Evolutionary conservation across 352 stramenopile genomes (phyloP).

Genomic region (Salisapilia sapeloensis): DNA sequence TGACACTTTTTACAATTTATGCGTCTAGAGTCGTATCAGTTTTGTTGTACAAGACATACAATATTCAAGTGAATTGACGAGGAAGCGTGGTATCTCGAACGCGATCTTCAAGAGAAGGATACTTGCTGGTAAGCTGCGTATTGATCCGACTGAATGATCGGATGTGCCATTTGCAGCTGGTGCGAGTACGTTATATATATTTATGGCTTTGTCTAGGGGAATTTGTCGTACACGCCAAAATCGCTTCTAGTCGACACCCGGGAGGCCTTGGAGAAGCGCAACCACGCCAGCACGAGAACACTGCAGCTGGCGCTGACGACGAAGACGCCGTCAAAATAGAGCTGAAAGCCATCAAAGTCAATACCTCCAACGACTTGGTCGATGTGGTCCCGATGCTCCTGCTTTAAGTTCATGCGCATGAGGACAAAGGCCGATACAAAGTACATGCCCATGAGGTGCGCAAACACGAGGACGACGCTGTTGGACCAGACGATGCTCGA

Average conservation of each 20-base stretch:
- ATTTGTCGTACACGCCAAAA: slow-evolving; percentile 62
- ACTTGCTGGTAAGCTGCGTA: too few relatives aligned
- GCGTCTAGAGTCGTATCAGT: too few relatives aligned
- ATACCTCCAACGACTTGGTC: slow-evolving; percentile 72
- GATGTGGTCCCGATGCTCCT: slow-evolving; percentile 53
- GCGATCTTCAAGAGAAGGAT: too few relatives aligned
- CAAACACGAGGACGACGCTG: slow-evolving; percentile 66
- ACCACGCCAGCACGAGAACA: slow-evolving; percentile 28
- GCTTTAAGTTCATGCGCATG: slow-evolving; percentile 77
- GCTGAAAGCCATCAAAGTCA: slow-evolving; percentile 71
- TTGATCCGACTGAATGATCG: too few relatives aligned
- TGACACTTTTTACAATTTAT: too few relatives aligned
- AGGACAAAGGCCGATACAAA: slow-evolving; percentile 79
- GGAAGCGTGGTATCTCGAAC: too few relatives aligned
- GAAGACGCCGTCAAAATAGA: slow-evolving; percentile 77
- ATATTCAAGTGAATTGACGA: too few relatives aligned
- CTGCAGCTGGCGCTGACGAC: slow-evolving; percentile 57
- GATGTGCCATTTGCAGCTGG: too few relatives aligned
- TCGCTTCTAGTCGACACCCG: slow-evolving; percentile 55
- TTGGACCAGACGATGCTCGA: slow-evolving; percentile 73
- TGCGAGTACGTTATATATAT: too few relatives aligned
- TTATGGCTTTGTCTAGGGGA: slow-evolving; percentile 12
- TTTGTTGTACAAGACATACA: too few relatives aligned
- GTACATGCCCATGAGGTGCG: slow-evolving; percentile 79
- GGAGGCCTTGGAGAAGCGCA: slow-evolving; percentile 69